Percentiles rank a stretch among this genome's conserved stretches.
Conservation (phyloP, 805 yeast genomes). For the Saccharomycopsis javanensis region DNA sequence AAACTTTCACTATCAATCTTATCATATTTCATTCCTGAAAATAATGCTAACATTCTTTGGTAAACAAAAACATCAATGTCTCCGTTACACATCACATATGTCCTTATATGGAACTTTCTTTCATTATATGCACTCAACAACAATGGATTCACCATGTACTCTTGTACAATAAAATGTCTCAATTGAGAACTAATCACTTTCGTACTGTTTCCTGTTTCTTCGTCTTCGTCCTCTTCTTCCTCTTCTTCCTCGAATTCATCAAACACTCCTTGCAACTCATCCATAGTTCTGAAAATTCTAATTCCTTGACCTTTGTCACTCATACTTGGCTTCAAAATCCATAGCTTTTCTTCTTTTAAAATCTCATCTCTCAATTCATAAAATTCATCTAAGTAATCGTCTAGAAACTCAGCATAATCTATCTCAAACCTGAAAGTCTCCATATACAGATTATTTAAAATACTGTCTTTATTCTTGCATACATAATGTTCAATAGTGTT, state of each 20-base stretch:
- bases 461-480: conserved; percentile 65
- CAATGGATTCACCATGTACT: conserved; percentile 62
- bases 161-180: conserved; percentile 86
- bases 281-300: conserved; percentile 65
- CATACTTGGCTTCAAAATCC: conserved; percentile 96
- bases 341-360: conserved; percentile 42
- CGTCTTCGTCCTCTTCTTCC: conserved; percentile 49
- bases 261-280: conserved; percentile 73
- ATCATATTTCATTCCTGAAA: conserved; percentile 50
- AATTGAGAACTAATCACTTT: conserved; percentile 71
- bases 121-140: conserved; percentile 47
- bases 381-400: conserved; percentile 86
- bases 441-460: conserved; percentile 54
- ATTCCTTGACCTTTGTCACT: conserved; percentile 97
- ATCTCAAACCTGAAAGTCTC: conserved; percentile 73
- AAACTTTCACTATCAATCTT: conserved; percentile 27
- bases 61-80: conserved; percentile 71
- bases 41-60: conserved; percentile 69
- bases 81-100: conserved; percentile 71
- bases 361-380: conserved; percentile 80
- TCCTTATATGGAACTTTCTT: conserved; percentile 82
- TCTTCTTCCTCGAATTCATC: conserved; percentile 76
- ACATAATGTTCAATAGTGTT: conserved; percentile 67
- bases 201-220: conserved; percentile 26
- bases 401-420: conserved; percentile 92